phyloP scores from a whole-genome alignment of 768 basidiomycete genomes.

The Fomitopsis serialis region DNA sequence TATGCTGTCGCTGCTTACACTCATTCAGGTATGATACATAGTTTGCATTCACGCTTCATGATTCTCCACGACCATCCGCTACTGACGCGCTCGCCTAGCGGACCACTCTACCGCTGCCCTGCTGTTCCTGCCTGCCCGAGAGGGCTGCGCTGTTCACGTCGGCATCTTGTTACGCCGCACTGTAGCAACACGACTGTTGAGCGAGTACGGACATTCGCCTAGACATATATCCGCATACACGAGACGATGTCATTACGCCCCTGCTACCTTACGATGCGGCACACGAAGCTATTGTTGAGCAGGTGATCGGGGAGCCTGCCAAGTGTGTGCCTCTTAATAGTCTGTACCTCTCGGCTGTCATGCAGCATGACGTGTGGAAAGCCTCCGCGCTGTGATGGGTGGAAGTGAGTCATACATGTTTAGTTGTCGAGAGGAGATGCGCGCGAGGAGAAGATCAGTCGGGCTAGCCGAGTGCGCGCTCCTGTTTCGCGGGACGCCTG shows the following conservation, averaged over 20 bases:
- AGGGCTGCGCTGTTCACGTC: not conserved
- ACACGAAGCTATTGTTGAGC: not conserved
- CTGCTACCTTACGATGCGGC: not conserved
- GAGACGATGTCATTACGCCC: conserved; percentile 13
- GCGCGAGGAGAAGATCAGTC: not conserved
- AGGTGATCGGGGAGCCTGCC: not conserved
- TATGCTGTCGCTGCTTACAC: conserved; percentile 16
- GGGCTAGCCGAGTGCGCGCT: not conserved
- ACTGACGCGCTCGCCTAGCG: not conserved
- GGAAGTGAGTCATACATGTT: not conserved
- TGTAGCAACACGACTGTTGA: not conserved
- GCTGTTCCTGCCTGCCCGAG: not conserved
- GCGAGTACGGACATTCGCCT: not conserved
- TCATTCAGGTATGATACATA: conserved; percentile 9
- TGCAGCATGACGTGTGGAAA: not conserved
- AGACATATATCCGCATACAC: conserved; percentile 19
- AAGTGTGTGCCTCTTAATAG: not conserved
- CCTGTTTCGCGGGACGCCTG: conserved; percentile 3
- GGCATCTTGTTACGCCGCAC: not conserved
- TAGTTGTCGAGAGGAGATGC: not conserved
- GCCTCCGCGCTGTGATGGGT: not conserved
- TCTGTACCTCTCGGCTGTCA: not conserved
- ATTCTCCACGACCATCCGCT: not conserved
- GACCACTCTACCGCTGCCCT: not conserved
- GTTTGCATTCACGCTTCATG: conserved; percentile 11